phyloP scores from a whole-genome alignment of 352 stramenopile species.

The Globisporangium orthogonon region DNA sequence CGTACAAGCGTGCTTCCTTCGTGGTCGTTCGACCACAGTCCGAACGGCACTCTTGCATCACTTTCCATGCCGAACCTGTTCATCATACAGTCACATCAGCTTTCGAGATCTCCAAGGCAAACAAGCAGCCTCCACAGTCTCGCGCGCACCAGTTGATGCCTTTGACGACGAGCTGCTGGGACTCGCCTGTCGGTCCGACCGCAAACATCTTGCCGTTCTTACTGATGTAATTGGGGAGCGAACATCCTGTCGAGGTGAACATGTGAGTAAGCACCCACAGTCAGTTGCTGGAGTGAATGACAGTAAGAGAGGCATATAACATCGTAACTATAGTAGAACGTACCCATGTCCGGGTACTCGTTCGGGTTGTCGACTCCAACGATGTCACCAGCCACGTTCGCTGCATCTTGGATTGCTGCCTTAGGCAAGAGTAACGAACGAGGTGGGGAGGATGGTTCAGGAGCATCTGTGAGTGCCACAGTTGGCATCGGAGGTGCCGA shows the following conservation, averaged over 20 bases:
- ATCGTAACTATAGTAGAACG: not conserved
- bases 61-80: conserved; percentile 16
- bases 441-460: not conserved
- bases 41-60: conserved; percentile 39
- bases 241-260: conserved; percentile 4
- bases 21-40: conserved; percentile 50
- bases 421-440: not conserved
- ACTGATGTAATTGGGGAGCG: conserved; percentile 18
- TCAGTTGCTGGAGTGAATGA: not conserved
- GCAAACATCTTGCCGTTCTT: conserved; percentile 20
- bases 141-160: conserved; percentile 11
- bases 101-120: not conserved
- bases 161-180: conserved; percentile 11
- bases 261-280: not conserved
- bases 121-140: not conserved
- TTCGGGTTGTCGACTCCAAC: conserved; percentile 3
- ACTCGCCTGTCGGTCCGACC: conserved; percentile 10
- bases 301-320: not conserved
- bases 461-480: not conserved
- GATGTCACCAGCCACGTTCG: not conserved
- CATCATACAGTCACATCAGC: not conserved
- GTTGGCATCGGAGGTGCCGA: not conserved
- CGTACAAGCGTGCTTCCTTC: conserved; percentile 50
- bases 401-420: conserved; percentile 4
- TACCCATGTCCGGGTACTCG: conserved; percentile 12